Conservation (phyloP, 768 basidiomycete species). For the Tricholoma bakamatsutake region DNA sequence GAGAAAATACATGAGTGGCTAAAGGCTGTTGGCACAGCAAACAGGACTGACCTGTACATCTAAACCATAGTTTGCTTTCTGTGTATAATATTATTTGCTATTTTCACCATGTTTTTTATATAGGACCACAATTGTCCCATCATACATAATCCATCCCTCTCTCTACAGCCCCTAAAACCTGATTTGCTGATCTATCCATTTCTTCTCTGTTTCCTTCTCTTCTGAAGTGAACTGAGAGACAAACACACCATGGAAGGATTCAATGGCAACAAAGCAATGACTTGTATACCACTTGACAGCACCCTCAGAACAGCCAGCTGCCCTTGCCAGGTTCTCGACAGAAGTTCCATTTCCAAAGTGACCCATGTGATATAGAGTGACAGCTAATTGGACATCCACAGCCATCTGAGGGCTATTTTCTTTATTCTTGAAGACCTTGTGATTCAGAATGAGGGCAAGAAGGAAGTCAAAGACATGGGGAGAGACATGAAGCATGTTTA, state of each 20-base stretch:
- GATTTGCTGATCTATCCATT: conserved; percentile 5
- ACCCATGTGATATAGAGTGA: not conserved
- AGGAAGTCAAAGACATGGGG: conserved; percentile 9
- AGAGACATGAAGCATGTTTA: no score
- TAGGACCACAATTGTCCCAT: conserved; percentile 25
- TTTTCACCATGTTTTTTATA: conserved; percentile 5
- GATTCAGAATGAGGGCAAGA: conserved; percentile 9
- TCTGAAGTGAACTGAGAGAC: not conserved
- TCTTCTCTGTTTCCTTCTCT: conserved; percentile 7
- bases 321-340: conserved; percentile 6
- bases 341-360: not conserved
- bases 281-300: not conserved
- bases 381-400: not conserved
- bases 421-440: conserved; percentile 4
- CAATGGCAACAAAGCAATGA: no score
- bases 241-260: not conserved
- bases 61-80: no score
- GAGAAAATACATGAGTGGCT: not conserved
- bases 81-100: no score
- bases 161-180: conserved; percentile 17
- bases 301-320: not conserved
- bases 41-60: conserved; percentile 1
- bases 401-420: not conserved
- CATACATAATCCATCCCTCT: conserved; percentile 24
- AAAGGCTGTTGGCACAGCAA: no score